Percentiles rank a stretch among this genome's conserved stretches.
phyloP scores from a whole-genome alignment of 305 asterid species.

The Fraxinus ornus region DNA sequence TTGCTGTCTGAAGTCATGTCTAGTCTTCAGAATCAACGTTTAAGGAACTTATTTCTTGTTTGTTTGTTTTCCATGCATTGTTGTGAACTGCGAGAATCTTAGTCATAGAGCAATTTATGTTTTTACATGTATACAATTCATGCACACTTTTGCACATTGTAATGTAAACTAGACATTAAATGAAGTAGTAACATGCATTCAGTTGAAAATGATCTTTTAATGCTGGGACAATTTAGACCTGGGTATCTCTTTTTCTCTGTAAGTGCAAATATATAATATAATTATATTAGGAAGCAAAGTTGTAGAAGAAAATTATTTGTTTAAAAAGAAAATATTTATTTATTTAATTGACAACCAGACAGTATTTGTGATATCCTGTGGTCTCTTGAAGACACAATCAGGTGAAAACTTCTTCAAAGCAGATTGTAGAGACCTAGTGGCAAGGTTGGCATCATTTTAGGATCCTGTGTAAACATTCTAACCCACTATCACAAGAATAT shows the following conservation, averaged over 20 bases:
- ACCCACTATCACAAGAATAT: not conserved
- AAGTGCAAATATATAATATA: not conserved
- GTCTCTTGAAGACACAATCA: not conserved
- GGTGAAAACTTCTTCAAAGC: not conserved
- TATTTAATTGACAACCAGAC: not conserved
- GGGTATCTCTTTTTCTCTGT: not conserved
- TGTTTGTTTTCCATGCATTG: not conserved
- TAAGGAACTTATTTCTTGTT: conserved; percentile 6
- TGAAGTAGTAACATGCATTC: not conserved
- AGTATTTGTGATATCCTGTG: not conserved
- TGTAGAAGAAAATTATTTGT: not conserved
- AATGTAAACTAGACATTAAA: not conserved
- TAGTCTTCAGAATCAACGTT: conserved; percentile 4
- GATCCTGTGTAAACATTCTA: not conserved
- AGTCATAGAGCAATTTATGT: not conserved
- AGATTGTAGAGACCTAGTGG: not conserved
- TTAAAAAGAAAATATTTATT: not conserved
- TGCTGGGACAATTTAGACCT: not conserved
- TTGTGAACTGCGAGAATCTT: not conserved
- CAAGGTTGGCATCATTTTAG: not conserved
- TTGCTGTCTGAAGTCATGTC: not conserved
- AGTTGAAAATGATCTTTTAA: not conserved
- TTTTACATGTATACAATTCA: not conserved
- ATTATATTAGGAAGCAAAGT: not conserved
- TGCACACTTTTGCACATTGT: not conserved